Conservation (phyloP, 208 protist genomes). For the Wallacemonas sp. region DNA sequence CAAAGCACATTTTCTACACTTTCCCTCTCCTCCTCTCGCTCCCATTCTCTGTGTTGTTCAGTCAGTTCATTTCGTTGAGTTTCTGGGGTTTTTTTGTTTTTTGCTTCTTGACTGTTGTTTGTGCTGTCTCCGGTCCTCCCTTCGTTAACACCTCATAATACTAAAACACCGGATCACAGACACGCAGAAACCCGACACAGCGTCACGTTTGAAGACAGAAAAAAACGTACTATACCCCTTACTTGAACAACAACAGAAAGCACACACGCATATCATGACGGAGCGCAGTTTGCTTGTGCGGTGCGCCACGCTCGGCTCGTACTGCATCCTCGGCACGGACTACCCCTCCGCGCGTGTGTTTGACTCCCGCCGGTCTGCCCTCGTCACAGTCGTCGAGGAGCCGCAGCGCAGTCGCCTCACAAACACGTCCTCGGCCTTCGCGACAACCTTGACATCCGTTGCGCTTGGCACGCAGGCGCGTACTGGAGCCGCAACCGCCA, state of each 20-base stretch:
- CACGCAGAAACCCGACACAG: too few relatives aligned
- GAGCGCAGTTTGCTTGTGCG: constrained; percentile 74
- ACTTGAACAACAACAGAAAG: too few relatives aligned
- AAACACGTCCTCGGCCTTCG: constrained; percentile 34
- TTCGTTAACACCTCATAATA: too few relatives aligned
- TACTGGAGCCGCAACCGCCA: background rate
- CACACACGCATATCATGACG: too few relatives aligned
- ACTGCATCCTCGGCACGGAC: constrained; percentile 77
- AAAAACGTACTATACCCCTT: too few relatives aligned
- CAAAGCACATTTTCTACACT: background rate
- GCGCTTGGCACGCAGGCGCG: constrained; percentile 33
- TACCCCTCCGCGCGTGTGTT: constrained; percentile 82
- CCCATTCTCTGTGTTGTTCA: background rate
- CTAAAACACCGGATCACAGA: too few relatives aligned
- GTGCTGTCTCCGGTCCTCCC: background rate
- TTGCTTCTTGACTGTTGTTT: background rate
- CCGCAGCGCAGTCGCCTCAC: constrained; percentile 31
- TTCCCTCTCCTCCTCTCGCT: background rate
- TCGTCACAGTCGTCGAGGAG: constrained; percentile 60
- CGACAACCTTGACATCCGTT: constrained; percentile 63
- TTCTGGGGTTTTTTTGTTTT: constrained; percentile 9
- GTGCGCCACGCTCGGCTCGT: constrained; percentile 41
- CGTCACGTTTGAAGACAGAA: too few relatives aligned
- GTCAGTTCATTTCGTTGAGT: background rate
- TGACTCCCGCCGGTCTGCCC: constrained; percentile 32